A percentile compares a stretch with the other conserved stretches of the same genome.
These are phyloP conservation scores for Torrubiellomyces zombiae DNA, from an alignment of 2,329 filamentous ascomycete genomes.

Conservation along the genomic window DNA sequence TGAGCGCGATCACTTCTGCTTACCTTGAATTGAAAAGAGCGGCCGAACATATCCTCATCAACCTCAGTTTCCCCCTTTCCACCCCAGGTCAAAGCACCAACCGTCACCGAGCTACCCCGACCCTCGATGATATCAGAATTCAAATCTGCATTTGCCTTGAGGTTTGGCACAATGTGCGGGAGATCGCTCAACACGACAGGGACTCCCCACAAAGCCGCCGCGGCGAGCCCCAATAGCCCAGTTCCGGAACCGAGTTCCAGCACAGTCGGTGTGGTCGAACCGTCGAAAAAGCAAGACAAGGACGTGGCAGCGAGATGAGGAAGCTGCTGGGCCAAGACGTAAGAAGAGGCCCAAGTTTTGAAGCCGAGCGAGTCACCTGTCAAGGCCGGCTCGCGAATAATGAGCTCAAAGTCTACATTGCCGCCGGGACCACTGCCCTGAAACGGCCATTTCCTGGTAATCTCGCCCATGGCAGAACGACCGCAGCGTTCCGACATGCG, in stretches of 20 bases:
- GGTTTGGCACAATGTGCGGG: constrained; percentile 66
- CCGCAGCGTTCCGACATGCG: constrained; percentile 78
- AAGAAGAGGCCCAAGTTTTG: constrained; percentile 92
- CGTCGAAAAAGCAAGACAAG: constrained; percentile 27
- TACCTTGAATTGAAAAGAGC: constrained; percentile 34
- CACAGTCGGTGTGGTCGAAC: constrained; percentile 18
- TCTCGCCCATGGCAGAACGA: constrained; percentile 42
- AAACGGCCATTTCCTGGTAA: constrained; percentile 38
- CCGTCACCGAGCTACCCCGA: constrained; percentile 39
- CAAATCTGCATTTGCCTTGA: constrained; percentile 51
- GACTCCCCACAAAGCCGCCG: constrained; percentile 52
- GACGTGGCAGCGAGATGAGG: constrained; percentile 25
- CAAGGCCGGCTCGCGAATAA: constrained; percentile 70
- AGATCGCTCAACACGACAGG: constrained; percentile 67
- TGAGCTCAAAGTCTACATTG: constrained; percentile 39
- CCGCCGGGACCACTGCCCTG: constrained; percentile 8
- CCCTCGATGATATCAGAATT: constrained; percentile 42
- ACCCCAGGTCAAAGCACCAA: constrained; percentile 62
- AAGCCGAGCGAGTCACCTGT: constrained; percentile 78
- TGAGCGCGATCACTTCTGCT: no score
- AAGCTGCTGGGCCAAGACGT: constrained; percentile 64
- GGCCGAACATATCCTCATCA: constrained; percentile 27
- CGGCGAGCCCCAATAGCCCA: constrained; percentile 75
- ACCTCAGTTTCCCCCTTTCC: constrained; percentile 26
- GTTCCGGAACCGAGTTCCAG: constrained; percentile 84